Evolutionary conservation across 164 flowering plant genomes (phyloP).

Genomic region (Sedum album): DNA sequence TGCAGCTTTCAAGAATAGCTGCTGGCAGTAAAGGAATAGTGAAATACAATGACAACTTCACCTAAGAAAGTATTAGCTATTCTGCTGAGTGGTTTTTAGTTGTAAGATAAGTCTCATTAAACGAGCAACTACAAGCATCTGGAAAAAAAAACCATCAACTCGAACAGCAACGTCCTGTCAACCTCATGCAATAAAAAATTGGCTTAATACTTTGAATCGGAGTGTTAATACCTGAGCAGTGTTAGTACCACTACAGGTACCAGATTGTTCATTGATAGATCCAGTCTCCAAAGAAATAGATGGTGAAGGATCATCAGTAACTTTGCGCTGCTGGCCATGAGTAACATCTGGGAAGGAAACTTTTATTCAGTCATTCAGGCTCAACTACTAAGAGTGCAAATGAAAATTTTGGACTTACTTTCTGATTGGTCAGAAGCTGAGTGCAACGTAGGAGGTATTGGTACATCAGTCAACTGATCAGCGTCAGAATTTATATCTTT

Average conservation of each 20-base stretch:
- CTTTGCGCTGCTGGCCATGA: conserved; percentile 5
- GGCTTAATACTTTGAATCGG: not conserved
- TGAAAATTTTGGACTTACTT: conserved; percentile 5
- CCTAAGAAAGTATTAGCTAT: not conserved
- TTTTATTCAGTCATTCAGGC: conserved; percentile 4
- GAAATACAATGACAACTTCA: not conserved
- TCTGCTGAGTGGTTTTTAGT: not conserved
- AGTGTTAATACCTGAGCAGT: conserved; percentile 13
- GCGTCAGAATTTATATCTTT: not conserved
- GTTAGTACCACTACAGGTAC: conserved; percentile 7
- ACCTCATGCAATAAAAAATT: not conserved
- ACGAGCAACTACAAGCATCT: too few relatives aligned
- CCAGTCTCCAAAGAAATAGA: conserved; percentile 8
- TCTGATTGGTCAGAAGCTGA: conserved; percentile 5
- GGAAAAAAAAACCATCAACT: not conserved
- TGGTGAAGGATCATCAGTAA: conserved; percentile 15
- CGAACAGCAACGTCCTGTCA: not conserved
- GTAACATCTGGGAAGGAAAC: not conserved
- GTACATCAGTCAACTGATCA: conserved; percentile 6
- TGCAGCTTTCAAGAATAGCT: conserved; percentile 20
- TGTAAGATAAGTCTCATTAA: not conserved
- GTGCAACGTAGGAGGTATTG: conserved; percentile 6
- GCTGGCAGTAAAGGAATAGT: not conserved
- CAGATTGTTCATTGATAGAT: too few relatives aligned
- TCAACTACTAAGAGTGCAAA: not conserved